A percentile compares a stretch with the other conserved stretches of the same genome.
These are phyloP conservation scores for Xanthoparmelia taractica DNA, from an alignment of 495 filamentous ascomycete species.

Conservation along the genomic window DNA sequence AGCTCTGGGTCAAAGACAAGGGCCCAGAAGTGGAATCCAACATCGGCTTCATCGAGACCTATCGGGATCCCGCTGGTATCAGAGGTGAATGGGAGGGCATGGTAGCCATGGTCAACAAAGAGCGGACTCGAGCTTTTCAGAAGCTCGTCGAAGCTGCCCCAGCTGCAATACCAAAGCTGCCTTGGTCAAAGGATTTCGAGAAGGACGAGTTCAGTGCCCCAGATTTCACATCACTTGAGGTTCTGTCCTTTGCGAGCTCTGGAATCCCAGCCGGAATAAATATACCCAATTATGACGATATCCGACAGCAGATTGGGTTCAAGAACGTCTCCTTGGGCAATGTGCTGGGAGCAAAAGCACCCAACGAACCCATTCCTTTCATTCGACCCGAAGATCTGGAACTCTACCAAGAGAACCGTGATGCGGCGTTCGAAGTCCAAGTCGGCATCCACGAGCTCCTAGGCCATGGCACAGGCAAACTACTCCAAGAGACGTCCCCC, in stretches of 20 bases:
- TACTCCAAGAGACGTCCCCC: slow-evolving; percentile 77
- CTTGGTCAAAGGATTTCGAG: slow-evolving; percentile 84
- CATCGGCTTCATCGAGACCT: slow-evolving; percentile 94
- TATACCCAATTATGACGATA: slow-evolving; percentile 88
- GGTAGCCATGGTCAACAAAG: slow-evolving; percentile 58
- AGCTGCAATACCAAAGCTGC: slow-evolving; percentile 75
- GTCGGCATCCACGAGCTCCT: slow-evolving; percentile 94
- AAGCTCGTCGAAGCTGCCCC: slow-evolving; percentile 75
- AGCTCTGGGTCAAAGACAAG: slow-evolving; percentile 87
- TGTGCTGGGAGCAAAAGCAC: slow-evolving; percentile 79
- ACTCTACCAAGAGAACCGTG: slow-evolving; percentile 70
- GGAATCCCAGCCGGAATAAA: slow-evolving; percentile 67
- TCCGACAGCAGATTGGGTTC: slow-evolving; percentile 89
- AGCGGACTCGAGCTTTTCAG: slow-evolving; percentile 84
- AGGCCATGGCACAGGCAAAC: slow-evolving; percentile 91
- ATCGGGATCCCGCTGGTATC: slow-evolving; percentile 86
- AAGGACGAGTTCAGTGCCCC: slow-evolving; percentile 91
- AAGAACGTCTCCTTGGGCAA: slow-evolving; percentile 95
- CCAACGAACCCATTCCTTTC: slow-evolving; percentile 85
- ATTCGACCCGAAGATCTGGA: slow-evolving; percentile 64
- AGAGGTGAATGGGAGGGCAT: slow-evolving; percentile 98
- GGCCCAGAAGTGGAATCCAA: slow-evolving; percentile 84
- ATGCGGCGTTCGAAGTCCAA: slow-evolving; percentile 87
- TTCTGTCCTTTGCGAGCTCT: slow-evolving; percentile 64
- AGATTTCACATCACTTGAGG: slow-evolving; percentile 85